Evolutionary conservation across 1,139 yeast genomes (phyloP).

Genomic region (Magnusiomyces ingens): DNA sequence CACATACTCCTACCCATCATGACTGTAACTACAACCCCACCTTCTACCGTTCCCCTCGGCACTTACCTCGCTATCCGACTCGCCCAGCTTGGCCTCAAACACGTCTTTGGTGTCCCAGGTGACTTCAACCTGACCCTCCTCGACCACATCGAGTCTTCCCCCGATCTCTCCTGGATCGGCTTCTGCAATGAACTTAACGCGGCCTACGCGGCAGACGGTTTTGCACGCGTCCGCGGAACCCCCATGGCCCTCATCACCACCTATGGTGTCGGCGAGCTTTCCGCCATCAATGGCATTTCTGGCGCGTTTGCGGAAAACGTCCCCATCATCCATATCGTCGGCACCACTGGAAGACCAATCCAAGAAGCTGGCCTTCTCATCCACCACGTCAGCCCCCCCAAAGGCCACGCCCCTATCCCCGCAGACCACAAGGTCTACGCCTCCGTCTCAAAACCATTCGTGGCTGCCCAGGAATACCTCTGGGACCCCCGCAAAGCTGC

Average conservation of each 20-base stretch:
- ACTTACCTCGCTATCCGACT: constrained; percentile 52
- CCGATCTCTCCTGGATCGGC: constrained; percentile 53
- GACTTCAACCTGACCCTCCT: constrained; percentile 53
- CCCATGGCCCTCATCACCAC: constrained; percentile 45
- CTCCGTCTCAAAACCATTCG: constrained; percentile 51
- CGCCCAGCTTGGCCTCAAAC: constrained; percentile 51
- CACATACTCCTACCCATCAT: no score
- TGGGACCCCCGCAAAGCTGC: constrained; percentile 44
- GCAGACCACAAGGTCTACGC: constrained; percentile 62
- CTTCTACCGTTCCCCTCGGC: constrained; percentile 42
- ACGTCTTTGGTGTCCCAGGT: constrained; percentile 68
- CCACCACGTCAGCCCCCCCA: constrained; percentile 67
- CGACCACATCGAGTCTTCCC: constrained; percentile 58
- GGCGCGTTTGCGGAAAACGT: constrained; percentile 78
- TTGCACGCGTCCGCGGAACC: constrained; percentile 46
- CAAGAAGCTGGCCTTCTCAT: constrained; percentile 36
- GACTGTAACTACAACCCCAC: constrained; percentile 12
- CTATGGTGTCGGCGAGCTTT: constrained; percentile 82
- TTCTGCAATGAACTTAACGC: constrained; percentile 58
- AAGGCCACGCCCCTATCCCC: constrained; percentile 31
- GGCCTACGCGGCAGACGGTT: constrained; percentile 77
- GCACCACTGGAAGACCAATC: constrained; percentile 51
- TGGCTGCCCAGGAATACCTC: constrained; percentile 54
- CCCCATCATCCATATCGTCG: constrained; percentile 78
- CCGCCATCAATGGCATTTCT: constrained; percentile 77